Evolutionary conservation across 345 rosid genomes (phyloP).

Genomic region (Camelina laxa): DNA sequence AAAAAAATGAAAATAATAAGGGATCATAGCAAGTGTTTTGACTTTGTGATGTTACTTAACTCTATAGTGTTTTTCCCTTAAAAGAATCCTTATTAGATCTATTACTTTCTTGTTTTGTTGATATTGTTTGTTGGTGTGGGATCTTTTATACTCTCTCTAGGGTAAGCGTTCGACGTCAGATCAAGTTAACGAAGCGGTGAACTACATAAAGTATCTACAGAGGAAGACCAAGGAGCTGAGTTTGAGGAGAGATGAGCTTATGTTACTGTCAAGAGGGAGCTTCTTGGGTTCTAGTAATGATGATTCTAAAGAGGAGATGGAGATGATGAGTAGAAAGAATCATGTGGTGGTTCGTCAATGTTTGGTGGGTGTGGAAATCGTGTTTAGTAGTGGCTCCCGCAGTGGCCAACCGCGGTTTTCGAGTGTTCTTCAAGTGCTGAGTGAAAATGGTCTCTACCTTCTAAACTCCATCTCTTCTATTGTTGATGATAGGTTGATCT

Average conservation of each 20-base stretch:
- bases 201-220: slow-evolving; percentile 60
- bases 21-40: slow-evolving; percentile 10
- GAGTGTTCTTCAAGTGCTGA: slow-evolving; percentile 47
- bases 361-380: slow-evolving; percentile 58
- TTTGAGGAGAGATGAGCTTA: slow-evolving; percentile 52
- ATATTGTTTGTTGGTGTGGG: slow-evolving; percentile 29
- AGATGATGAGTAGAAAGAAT: background rate
- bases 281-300: slow-evolving; percentile 10
- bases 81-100: slow-evolving; percentile 26
- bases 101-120: background rate
- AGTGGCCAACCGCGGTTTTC: slow-evolving; percentile 52
- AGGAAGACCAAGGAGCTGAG: slow-evolving; percentile 52
- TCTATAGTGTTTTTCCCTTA: background rate
- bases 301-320: slow-evolving; percentile 5
- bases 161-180: slow-evolving; percentile 87
- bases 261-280: slow-evolving; percentile 40
- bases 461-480: slow-evolving; percentile 56
- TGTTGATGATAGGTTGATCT: slow-evolving; percentile 51
- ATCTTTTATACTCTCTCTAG: slow-evolving; percentile 44
- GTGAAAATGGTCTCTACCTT: slow-evolving; percentile 57
- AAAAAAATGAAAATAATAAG: background rate
- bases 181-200: slow-evolving; percentile 72
- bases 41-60: slow-evolving; percentile 8
- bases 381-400: slow-evolving; percentile 44
- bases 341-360: slow-evolving; percentile 49